phyloP scores from a whole-genome alignment of 129 eudicot species.

The Solidago caesia region DNA sequence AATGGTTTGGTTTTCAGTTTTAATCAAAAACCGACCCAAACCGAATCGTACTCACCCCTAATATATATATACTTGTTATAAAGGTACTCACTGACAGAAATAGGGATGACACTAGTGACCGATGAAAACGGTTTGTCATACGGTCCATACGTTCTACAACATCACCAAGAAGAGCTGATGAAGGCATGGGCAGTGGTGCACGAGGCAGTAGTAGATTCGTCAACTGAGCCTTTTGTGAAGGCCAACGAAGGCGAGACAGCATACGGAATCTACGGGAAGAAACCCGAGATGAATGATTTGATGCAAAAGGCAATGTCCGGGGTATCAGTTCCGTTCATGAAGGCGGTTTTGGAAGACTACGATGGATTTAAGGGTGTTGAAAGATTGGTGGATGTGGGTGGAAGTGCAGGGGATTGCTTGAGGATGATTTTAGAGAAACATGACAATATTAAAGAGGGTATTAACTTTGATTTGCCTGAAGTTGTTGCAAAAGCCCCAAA shows the following conservation, averaged over 20 bases:
- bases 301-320: slow-evolving; percentile 52
- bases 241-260: slow-evolving; percentile 48
- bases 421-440: slow-evolving; percentile 45
- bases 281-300: slow-evolving; percentile 42
- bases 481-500: slow-evolving; percentile 51
- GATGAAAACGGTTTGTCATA: slow-evolving; percentile 45
- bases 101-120: slow-evolving; percentile 45
- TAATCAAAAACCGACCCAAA: too few species aligned
- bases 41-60: too few species aligned
- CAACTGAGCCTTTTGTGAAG: slow-evolving; percentile 45
- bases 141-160: slow-evolving; percentile 50
- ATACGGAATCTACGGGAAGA: slow-evolving; percentile 39
- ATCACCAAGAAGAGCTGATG: slow-evolving; percentile 51
- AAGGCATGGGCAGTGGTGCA: slow-evolving; percentile 53
- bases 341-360: slow-evolving; percentile 32
- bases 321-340: slow-evolving; percentile 48
- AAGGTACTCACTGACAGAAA: slow-evolving; percentile 41
- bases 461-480: slow-evolving; percentile 56
- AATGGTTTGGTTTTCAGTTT: too few species aligned
- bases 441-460: slow-evolving; percentile 35
- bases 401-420: slow-evolving; percentile 61
- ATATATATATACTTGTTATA: not conserved
- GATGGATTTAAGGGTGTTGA: slow-evolving; percentile 49
- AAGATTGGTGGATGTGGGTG: slow-evolving; percentile 56
- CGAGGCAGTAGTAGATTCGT: slow-evolving; percentile 47